phyloP scores from a whole-genome alignment of 345 rosid genomes.

The rapeseed (Brassica napus) region Da-Ae NC_063435.1:2564001-2564500 shows the following conservation, averaged over 20 bases:
- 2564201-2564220: slow-evolving; percentile 77
- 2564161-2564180: slow-evolving; percentile 90
- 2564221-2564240: slow-evolving; percentile 82
- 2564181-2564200: slow-evolving; percentile 97
- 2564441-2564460: slow-evolving; percentile 91
- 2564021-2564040: not conserved
- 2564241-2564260: slow-evolving; percentile 89
- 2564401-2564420: slow-evolving; percentile 97
- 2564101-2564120: slow-evolving; percentile 5
- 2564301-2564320: too few relatives aligned
- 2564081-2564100: not conserved
- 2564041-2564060: not conserved
- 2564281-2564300: not conserved
- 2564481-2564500: slow-evolving; percentile 70
- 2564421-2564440: slow-evolving; percentile 96
- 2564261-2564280: not conserved
- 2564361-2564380: slow-evolving; percentile 36
- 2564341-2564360: slow-evolving; percentile 27
- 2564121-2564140: slow-evolving; percentile 90
- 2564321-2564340: too few relatives aligned
- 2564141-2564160: slow-evolving; percentile 90
- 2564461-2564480: slow-evolving; percentile 80
- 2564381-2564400: slow-evolving; percentile 91
- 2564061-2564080: not conserved
- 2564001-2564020: not conserved